phyloP scores from a whole-genome alignment of 495 filamentous ascomycete species.

The Xylaria grammica region DNA sequence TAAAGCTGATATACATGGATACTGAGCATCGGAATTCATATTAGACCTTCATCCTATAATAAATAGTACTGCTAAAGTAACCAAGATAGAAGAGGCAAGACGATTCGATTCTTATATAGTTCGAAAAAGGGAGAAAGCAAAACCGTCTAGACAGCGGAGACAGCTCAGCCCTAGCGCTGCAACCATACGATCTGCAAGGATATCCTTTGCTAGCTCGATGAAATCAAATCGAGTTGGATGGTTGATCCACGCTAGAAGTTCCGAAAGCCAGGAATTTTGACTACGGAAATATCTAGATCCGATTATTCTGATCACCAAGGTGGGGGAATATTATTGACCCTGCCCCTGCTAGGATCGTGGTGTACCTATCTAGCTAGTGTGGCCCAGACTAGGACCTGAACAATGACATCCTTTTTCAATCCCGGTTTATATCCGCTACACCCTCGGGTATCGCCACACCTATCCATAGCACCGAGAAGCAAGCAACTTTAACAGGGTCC shows the following conservation, averaged over 20 bases:
- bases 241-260: no score
- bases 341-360: no score
- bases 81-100: no score
- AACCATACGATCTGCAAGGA: neutral
- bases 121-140: neutral
- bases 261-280: neutral
- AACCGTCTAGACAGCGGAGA: neutral
- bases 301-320: neutral
- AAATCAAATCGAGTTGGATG: no score
- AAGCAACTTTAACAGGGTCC: neutral
- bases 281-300: neutral
- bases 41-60: no score
- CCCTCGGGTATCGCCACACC: neutral
- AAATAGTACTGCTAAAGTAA: no score
- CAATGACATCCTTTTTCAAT: neutral
- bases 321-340: neutral
- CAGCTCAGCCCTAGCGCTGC: neutral
- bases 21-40: no score
- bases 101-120: neutral
- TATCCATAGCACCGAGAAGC: neutral
- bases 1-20: neutral
- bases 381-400: no score
- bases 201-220: no score
- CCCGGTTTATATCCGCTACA: slow-evolving; percentile 14
- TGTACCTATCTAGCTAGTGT: no score